A percentile compares a stretch with the other conserved stretches of the same genome.
Conservation (phyloP, 2,329 filamentous ascomycete genomes). For the Laburnicola sp. region DNA sequence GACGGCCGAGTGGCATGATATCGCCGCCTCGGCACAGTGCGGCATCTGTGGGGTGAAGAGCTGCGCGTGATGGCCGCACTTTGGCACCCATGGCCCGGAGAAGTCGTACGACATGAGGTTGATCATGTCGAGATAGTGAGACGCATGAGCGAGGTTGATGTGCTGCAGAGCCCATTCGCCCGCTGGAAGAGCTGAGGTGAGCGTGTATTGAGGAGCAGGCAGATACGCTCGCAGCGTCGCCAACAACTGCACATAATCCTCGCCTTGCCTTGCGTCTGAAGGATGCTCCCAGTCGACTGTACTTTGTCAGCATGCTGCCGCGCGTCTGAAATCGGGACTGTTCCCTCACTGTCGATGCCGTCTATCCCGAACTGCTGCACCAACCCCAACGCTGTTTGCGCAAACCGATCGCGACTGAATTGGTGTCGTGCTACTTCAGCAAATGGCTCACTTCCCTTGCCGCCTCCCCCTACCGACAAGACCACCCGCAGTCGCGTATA, state of each 20-base stretch:
- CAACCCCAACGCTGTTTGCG: constrained; percentile 65
- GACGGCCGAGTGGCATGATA: constrained; percentile 68
- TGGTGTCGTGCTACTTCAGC: constrained; percentile 66
- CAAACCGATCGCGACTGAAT: constrained; percentile 68
- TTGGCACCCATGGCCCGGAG: constrained; percentile 68
- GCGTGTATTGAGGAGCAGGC: constrained; percentile 67
- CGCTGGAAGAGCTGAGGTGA: constrained; percentile 74
- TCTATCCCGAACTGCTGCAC: constrained; percentile 72
- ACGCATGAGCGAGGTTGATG: constrained; percentile 66
- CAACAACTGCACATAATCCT: constrained; percentile 71
- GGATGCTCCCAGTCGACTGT: constrained; percentile 83
- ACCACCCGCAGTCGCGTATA: constrained; percentile 74
- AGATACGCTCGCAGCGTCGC: constrained; percentile 67
- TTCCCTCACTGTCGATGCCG: constrained; percentile 71
- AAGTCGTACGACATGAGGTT: constrained; percentile 85
- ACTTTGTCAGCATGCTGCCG: constrained; percentile 15
- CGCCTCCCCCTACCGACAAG: constrained; percentile 76
- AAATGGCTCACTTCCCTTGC: constrained; percentile 67
- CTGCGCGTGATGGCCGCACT: constrained; percentile 75
- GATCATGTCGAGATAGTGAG: constrained; percentile 70
- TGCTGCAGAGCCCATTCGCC: constrained; percentile 66
- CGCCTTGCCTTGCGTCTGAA: constrained; percentile 64
- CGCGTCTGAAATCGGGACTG: background rate
- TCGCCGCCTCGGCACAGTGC: constrained; percentile 58
- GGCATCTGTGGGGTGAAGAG: constrained; percentile 62